Evolutionary conservation across 257 asterid species (phyloP), one percentile per base, ranked within the genome.

Genomic region (Oldenlandia corymbosa): DNA sequence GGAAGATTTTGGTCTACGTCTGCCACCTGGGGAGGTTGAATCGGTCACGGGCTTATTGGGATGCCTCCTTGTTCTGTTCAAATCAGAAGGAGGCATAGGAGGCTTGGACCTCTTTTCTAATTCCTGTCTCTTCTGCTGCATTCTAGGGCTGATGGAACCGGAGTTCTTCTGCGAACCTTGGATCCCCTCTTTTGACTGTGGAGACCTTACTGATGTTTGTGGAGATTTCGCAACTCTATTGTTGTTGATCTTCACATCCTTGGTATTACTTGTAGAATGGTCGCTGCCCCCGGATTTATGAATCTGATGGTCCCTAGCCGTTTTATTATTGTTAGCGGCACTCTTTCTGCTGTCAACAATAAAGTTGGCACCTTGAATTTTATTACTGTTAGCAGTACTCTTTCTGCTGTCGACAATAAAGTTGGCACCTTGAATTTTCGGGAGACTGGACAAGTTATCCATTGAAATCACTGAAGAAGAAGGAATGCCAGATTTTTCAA

Each of bases 21-120:
- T 85, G 78, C 94, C 95, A 48, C 94, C 91, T 0, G 91, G 87
- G 37, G 96, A 92, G 66, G 68, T 81, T 4, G 79, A 68, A 75
- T 83, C 94, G 5, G 42, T 56, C 55, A 67, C 85, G 62, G 77
- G 93, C 87, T 78, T 82, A 77, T 67, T 81, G 49, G 88, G 43
- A 71, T 66, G 83, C 68, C 81, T 85, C 71, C 80, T 85, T 11
- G 75, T 58, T 67, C 79, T 92, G 80, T 73, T 76, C 10, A 80
- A 79, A 73, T 80, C 85, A 8, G 94, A 78, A 42, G 93, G 84
- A 31, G 87, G 83, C 20, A 80, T 72, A 27, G 95, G 96, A 7
- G 95, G 90, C 63, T 84, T 83, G 52, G 82, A 79, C 71, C 85
- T 69, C 71, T 70, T 89, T 65, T 92, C 99, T 45, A 75, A 58